Percentiles rank a stretch among this genome's conserved stretches.
Evolutionary conservation across 73 alveolate genomes (phyloP).

Genomic region (Tetrahymena borealis): DNA sequence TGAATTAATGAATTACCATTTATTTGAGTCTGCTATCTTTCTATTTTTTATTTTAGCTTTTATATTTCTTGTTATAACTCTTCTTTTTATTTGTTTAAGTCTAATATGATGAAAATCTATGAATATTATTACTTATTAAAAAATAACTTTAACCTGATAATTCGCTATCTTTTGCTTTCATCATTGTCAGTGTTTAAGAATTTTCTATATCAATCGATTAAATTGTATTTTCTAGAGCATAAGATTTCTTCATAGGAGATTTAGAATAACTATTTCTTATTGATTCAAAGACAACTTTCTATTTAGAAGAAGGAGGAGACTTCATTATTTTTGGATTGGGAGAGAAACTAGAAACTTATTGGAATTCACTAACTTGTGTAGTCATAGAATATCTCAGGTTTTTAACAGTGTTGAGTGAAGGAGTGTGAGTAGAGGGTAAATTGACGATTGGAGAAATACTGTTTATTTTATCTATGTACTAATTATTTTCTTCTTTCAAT

Average conservation of each 20-base stretch:
- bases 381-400: background rate
- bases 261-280: background rate
- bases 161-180: background rate
- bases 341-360: background rate
- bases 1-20: background rate
- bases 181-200: background rate
- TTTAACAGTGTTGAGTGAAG: background rate
- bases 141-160: background rate
- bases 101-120: background rate
- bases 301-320: background rate
- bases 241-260: background rate
- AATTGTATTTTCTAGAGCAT: background rate
- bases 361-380: background rate
- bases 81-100: background rate
- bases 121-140: background rate
- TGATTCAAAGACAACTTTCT: background rate
- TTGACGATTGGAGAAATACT: background rate
- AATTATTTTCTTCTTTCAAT: background rate
- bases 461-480: background rate
- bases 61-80: background rate
- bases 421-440: background rate
- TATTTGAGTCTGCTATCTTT: background rate
- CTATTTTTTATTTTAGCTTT: background rate
- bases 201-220: background rate
- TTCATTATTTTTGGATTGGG: background rate